phyloP scores from a whole-genome alignment of 2,329 filamentous ascomycete species.

The Colletotrichum gigasporum region DNA sequence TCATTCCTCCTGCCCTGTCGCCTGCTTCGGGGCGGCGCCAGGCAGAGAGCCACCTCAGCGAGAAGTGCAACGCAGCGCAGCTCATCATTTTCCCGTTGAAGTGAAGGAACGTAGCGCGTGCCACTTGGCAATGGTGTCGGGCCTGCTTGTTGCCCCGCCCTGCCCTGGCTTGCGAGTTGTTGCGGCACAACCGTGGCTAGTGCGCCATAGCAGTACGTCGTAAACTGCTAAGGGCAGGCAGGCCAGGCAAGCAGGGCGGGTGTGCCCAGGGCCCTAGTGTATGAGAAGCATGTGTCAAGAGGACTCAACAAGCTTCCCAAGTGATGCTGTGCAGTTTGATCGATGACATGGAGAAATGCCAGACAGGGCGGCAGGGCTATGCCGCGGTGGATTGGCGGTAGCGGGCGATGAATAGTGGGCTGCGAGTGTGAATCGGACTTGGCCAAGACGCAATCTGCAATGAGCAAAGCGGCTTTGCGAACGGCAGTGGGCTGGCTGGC shows the following conservation, averaged over 20 bases:
- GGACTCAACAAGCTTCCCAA: background rate
- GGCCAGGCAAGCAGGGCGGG: too few relatives aligned
- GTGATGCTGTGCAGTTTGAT: conserved; percentile 6
- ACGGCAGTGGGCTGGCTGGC: conserved; percentile 23
- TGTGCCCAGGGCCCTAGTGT: too few relatives aligned
- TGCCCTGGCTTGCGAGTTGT: background rate
- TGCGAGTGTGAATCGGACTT: conserved; percentile 12
- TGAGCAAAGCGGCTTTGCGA: conserved; percentile 23
- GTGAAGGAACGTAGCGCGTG: background rate
- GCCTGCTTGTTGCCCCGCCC: background rate
- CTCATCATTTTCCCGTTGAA: conserved; percentile 25
- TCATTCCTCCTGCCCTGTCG: background rate
- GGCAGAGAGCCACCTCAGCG: background rate
- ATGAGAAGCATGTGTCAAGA: conserved; percentile 16
- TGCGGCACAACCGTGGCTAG: conserved; percentile 3
- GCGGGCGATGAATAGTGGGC: background rate
- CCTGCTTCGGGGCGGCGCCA: conserved; percentile 1
- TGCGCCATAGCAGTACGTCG: background rate
- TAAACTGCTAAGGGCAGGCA: background rate
- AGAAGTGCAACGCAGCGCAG: background rate
- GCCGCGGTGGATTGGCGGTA: background rate
- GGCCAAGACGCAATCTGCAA: conserved; percentile 25
- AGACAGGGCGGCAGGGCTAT: conserved; percentile 1
- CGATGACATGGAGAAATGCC: conserved; percentile 13
- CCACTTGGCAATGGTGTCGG: conserved; percentile 4